Conservation (phyloP, 305 asterid species). For the Fraxinus latifolia region DNA sequence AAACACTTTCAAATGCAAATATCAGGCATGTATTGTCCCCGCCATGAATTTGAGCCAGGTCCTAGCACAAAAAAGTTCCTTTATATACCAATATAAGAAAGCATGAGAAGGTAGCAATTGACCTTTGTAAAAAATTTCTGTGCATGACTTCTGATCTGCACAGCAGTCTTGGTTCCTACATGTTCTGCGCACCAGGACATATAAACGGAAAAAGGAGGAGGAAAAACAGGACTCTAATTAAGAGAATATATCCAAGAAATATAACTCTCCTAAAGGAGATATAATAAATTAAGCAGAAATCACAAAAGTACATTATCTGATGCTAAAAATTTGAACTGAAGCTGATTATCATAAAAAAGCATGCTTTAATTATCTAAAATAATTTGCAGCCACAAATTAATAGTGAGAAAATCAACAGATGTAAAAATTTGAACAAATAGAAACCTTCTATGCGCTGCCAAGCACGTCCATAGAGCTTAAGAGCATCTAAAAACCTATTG, state of each 20-base stretch:
- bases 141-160: conserved; percentile 99
- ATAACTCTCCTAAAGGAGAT: conserved; percentile 15
- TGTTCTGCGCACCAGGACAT: conserved; percentile 78
- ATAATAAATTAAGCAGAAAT: conserved; percentile 20
- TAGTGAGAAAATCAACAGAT: neutral
- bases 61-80: conserved; percentile 14
- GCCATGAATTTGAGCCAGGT: conserved; percentile 19
- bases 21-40: conserved; percentile 16
- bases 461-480: conserved; percentile 95
- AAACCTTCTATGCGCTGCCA: conserved; percentile 99
- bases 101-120: conserved; percentile 38
- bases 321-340: neutral
- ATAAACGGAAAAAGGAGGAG: conserved; percentile 36
- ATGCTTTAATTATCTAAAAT: neutral
- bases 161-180: conserved; percentile 98
- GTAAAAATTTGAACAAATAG: conserved; percentile 12
- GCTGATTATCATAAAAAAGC: conserved; percentile 15
- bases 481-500: conserved; percentile 81
- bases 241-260: conserved; percentile 34
- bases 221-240: conserved; percentile 42
- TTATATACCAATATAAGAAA: conserved; percentile 24
- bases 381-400: neutral
- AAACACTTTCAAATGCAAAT: neutral
- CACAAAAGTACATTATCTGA: neutral
- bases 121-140: conserved; percentile 98